Conservation (phyloP, 108 stramenopile genomes). For the Cyclotella kingstonii region DNA sequence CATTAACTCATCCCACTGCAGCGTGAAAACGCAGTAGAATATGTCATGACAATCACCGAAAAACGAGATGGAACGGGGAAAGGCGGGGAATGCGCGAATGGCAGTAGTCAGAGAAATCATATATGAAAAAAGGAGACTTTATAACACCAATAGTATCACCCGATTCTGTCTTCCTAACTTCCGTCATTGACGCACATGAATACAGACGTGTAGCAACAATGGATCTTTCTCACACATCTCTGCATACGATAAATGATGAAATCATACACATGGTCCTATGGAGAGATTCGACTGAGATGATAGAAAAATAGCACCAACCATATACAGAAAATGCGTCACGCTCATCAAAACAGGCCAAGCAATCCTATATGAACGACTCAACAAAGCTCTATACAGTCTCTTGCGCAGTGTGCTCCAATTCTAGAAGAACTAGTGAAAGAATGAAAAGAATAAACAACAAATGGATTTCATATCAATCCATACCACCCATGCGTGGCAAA, state of each 20-base stretch:
- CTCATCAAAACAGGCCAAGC: background rate
- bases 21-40: slow-evolving; percentile 17
- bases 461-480: slow-evolving; percentile 55
- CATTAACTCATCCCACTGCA: too few relatives aligned
- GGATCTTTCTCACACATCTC: slow-evolving; percentile 49
- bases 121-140: slow-evolving; percentile 27
- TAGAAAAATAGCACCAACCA: too few relatives aligned
- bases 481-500: slow-evolving; percentile 64
- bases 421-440: slow-evolving; percentile 11
- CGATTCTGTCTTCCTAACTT: too few relatives aligned
- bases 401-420: slow-evolving; percentile 4
- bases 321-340: too few relatives aligned
- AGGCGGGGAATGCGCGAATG: slow-evolving; percentile 27
- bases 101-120: slow-evolving; percentile 21
- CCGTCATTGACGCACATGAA: slow-evolving; percentile 50
- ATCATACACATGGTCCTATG: too few relatives aligned
- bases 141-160: slow-evolving; percentile 34
- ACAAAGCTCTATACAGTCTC: slow-evolving; percentile 38
- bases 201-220: slow-evolving; percentile 35
- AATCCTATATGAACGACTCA: slow-evolving; percentile 33
- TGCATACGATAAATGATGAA: too few relatives aligned
- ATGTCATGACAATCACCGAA: slow-evolving; percentile 36
- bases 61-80: slow-evolving; percentile 36
- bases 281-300: too few relatives aligned
- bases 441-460: slow-evolving; percentile 7